Conservation (phyloP, 2,329 filamentous ascomycete genomes). For the Iodosphaeria phyllophila region DNA sequence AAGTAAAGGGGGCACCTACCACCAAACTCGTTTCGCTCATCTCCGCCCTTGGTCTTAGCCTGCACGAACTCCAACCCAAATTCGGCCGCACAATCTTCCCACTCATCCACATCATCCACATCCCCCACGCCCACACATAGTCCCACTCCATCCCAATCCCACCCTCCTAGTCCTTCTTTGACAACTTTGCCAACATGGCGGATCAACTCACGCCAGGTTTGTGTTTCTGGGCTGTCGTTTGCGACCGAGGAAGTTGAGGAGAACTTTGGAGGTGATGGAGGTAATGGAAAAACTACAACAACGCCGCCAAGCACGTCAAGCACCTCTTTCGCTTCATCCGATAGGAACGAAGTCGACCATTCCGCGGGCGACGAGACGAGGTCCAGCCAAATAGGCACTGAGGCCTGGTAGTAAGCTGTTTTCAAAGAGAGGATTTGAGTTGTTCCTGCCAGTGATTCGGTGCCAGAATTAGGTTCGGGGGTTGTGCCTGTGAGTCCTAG, state of each 20-base stretch:
- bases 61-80: constrained; percentile 45
- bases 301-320: constrained; percentile 40
- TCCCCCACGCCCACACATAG: constrained; percentile 37
- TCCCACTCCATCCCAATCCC: constrained; percentile 45
- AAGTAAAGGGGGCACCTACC: constrained; percentile 19
- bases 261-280: too few relatives aligned
- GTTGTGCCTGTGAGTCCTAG: constrained; percentile 32
- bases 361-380: constrained; percentile 28
- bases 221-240: constrained; percentile 7
- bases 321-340: constrained; percentile 42
- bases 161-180: constrained; percentile 36
- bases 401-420: constrained; percentile 42
- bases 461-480: constrained; percentile 18
- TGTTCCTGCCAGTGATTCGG: constrained; percentile 38
- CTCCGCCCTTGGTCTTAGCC: constrained; percentile 19
- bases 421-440: constrained; percentile 35
- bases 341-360: constrained; percentile 41
- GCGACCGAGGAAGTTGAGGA: too few relatives aligned
- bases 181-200: constrained; percentile 34
- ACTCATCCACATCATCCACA: constrained; percentile 28
- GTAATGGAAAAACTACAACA: constrained; percentile 32
- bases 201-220: constrained; percentile 22
- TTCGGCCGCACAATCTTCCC: constrained; percentile 40
- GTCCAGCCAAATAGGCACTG: constrained; percentile 50
- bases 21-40: constrained; percentile 36